Conservation (phyloP, 148 eudicot species). For the Suaeda aralocaspica region DNA sequence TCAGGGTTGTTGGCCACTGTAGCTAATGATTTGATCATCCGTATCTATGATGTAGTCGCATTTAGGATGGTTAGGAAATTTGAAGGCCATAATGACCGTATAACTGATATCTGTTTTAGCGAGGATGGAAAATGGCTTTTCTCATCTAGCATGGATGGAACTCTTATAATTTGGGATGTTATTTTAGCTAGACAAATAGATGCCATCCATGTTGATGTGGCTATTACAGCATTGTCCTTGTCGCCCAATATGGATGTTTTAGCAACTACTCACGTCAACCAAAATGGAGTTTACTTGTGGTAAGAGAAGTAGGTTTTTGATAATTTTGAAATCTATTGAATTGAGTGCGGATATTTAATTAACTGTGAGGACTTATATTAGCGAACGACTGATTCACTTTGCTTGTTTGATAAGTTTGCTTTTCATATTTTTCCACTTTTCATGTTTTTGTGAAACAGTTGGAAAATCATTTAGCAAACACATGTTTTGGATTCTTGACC, state of each 20-base stretch:
- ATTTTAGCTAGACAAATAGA: constrained; percentile 90
- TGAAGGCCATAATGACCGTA: constrained; percentile 87
- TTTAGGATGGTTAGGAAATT: constrained; percentile 88
- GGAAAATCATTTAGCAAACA: background rate
- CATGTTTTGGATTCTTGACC: background rate
- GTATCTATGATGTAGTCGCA: constrained; percentile 87
- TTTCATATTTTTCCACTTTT: background rate
- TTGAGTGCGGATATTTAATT: background rate
- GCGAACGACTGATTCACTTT: background rate
- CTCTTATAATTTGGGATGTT: constrained; percentile 93
- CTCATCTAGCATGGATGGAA: constrained; percentile 98
- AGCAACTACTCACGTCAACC: constrained; percentile 94
- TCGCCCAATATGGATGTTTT: constrained; percentile 99
- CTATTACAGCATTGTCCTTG: constrained; percentile 82
- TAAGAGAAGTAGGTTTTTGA: constrained; percentile 31
- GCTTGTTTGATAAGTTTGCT: background rate
- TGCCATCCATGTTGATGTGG: constrained; percentile 76
- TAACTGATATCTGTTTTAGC: constrained; percentile 90
- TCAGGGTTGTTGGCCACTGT: constrained; percentile 87
- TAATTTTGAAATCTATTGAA: background rate
- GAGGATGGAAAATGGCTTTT: constrained; percentile 99
- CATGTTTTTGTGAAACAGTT: too few species aligned
- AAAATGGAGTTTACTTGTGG: constrained; percentile 94
- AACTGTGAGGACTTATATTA: background rate
- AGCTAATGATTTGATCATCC: constrained; percentile 82